Base-by-base conservation (phyloP, 1,284 basidiomycete genomes). In the Puccinia coronata region DNA sequence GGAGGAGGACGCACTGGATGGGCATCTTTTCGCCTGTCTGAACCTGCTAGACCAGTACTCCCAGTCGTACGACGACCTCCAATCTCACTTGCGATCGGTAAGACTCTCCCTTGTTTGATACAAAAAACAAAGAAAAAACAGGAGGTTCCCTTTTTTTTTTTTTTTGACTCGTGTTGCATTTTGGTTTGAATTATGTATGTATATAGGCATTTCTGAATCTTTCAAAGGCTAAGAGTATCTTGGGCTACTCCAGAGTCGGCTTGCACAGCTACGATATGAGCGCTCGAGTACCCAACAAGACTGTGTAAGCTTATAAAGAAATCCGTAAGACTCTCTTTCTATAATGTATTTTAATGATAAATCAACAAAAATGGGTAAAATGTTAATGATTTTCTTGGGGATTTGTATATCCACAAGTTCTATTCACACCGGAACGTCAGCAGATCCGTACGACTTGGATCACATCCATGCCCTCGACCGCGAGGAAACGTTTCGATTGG, bases 131-230 rank as follows among this genome's bases (percentile, higher is more conserved):
- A 8, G n/a, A n/a, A n/a, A n/a, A n/a, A n/a, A n/a, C n/a, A n/a
- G n/a, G 9, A 47, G 6, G 43, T 47, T 47, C 16, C 16, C 16
- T 47, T 47, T 47, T 47, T 47, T 47, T 57, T 57, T 57, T 31
- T 31, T 57, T 57, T 31, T 57, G 14, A 57, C 11, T 57, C 2
- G 20, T 61, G 31, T 34, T 25, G 28, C 57, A 31, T 1, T 34
- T 61, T 4, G 18, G 25, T 14, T 61, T 61, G 14, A 12, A 8
- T 23, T 31, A n/a, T 34, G 16, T 16, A n/a, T 9, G n/a, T 55
- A n/a, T 49, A 31, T n/a, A 80, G 77, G 77, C 67, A 47, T 80
- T 80, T 31, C 70, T 80, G 18, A 43, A 71, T 31, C 77, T 80
- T 2, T 25, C 77, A 2, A 80, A 70, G 53, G 25, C 77, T 0